A percentile compares a stretch with the other conserved stretches of the same genome.
phyloP scores from a whole-genome alignment of 345 rosid genomes.

The Clausena lansium region DNA sequence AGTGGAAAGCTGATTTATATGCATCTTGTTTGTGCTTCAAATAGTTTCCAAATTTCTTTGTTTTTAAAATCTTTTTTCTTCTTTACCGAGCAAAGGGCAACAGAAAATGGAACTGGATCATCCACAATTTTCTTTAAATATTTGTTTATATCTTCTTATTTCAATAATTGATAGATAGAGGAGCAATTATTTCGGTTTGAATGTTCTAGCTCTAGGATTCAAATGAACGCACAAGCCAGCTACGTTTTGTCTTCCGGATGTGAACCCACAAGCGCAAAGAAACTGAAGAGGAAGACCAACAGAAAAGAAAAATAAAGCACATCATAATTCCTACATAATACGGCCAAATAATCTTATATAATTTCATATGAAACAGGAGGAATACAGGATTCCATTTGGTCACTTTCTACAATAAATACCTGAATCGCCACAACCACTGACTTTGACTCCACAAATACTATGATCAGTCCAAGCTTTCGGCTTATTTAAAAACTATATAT shows the following conservation, averaged over 20 bases:
- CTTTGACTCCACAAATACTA: background rate
- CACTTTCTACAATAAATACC: constrained; percentile 3
- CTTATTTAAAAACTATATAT: background rate
- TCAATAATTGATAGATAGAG: background rate
- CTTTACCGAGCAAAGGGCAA: background rate
- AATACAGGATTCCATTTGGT: constrained; percentile 3
- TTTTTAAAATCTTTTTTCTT: background rate
- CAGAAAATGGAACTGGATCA: background rate
- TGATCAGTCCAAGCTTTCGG: constrained; percentile 6
- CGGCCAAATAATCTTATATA: background rate
- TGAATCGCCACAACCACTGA: background rate
- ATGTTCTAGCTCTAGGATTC: background rate
- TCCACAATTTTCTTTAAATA: background rate
- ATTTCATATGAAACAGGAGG: background rate
- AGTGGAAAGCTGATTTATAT: constrained; percentile 1
- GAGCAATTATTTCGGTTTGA: background rate
- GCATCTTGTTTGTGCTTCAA: background rate
- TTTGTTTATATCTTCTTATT: background rate
- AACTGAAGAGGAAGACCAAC: background rate
- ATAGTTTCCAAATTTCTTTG: background rate
- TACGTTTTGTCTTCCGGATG: background rate
- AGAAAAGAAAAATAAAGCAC: background rate
- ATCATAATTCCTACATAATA: background rate
- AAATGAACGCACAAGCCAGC: background rate
- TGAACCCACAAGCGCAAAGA: background rate